Base-by-base conservation (phyloP, 208 protist species). In the Angomonas deanei region DNA sequence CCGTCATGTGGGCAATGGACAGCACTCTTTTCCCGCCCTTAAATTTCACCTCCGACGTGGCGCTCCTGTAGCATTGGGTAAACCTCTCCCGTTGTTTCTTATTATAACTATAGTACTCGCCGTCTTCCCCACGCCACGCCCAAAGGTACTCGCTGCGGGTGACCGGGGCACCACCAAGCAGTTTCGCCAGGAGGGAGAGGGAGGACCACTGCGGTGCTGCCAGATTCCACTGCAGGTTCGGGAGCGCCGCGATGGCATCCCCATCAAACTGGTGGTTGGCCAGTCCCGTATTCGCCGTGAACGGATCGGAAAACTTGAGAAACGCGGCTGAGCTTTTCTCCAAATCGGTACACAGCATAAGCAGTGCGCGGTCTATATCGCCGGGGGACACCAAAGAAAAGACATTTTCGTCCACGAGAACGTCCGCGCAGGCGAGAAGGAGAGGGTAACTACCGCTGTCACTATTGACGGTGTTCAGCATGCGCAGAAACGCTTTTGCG, bases 201-300 rank as follows among this genome's bases (percentile, higher is more conserved):
- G 84, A 72, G n/a, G 81, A 80, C 75, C 75, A 92, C 53, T 80
- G 60, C 28, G 78, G 34, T n/a, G 72, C 55, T 0, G 89, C 81
- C 6, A 92, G 69, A 4, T 76, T 42, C 86, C 89, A 95, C 64
- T 91, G 82, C 24, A 89, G 61, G 33, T 79, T 91, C n/a, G 84
- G 59, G 28, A 76, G 56, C 64, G 60, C 33, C 30, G 42, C 32
- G 17, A 48, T 4, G 10, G 38, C 56, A 17, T 70, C 67, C 13
- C 54, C 49, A 1, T 1, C 23, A 32, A 19, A 3, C 54, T 31
- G 24, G 23, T 60, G 24, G 1, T 17, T 19, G 26, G 2, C 48
- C 23, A 36, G 26, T 10, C 39, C 55, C n/a, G 8, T 39, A 23
- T 61, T 31, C 28, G 1, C 4, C 19, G 46, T 53, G 13, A 56